A percentile compares a stretch with the other conserved stretches of the same genome.
Evolutionary conservation across 129 eudicot species (phyloP).

Genomic region (Rutidosis leptorrhynchoides): DNA sequence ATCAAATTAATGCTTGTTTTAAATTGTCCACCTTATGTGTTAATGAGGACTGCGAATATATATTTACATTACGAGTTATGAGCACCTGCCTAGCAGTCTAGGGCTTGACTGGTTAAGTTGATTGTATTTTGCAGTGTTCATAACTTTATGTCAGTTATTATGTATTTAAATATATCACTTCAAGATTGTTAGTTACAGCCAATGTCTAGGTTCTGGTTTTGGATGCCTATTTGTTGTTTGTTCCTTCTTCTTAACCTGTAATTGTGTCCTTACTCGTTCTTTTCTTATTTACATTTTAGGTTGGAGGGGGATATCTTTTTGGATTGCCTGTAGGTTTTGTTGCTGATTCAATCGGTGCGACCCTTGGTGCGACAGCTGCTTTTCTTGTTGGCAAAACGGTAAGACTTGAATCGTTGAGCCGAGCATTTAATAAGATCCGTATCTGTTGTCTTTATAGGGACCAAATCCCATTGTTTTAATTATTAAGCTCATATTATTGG

Average conservation of each 20-base stretch:
- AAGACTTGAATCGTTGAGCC: conserved; percentile 25
- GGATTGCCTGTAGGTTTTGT: conserved; percentile 88
- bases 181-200: background rate
- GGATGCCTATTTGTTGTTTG: background rate
- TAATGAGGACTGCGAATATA: background rate
- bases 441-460: background rate
- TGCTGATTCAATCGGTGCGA: conserved; percentile 93
- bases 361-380: conserved; percentile 92
- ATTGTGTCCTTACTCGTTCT: conserved; percentile 10
- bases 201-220: conserved; percentile 1
- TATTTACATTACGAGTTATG: background rate
- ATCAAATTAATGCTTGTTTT: background rate
- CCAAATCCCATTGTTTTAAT: conserved; percentile 3
- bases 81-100: background rate
- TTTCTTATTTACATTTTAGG: conserved; percentile 44
- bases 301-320: conserved; percentile 97
- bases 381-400: conserved; percentile 94
- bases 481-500: conserved; percentile 8
- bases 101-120: conserved; percentile 3
- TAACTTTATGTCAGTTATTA: background rate
- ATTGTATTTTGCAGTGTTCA: conserved; percentile 10
- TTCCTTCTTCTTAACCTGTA: background rate
- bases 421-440: conserved; percentile 7
- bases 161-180: background rate
- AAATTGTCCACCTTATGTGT: background rate